Base-by-base conservation (phyloP, 2,329 filamentous ascomycete species). In the Alternaria angustiovoidea region DNA sequence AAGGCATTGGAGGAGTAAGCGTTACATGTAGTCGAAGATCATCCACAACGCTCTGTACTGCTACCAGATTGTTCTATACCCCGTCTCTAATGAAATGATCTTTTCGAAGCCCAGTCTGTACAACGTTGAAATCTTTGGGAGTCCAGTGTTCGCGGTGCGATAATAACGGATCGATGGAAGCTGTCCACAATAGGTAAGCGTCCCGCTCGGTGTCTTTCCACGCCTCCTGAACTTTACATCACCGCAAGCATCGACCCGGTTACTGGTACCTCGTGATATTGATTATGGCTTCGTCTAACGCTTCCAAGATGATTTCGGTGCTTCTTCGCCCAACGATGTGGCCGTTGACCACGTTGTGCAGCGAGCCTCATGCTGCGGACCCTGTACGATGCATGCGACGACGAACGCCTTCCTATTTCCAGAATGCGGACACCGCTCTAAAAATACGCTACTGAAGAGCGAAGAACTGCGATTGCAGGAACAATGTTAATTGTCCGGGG, bases 401-500 rank as follows among this genome's bases (percentile, higher is more conserved):
- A 28, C 43, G 8, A 56, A 48, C 56, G 57, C 66, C 64, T 60
- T 66, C 57, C 64, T 53, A 44, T 62, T 63, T 61, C 61, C 65
- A 63, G 57, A 39, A n/a, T 30, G 7, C 49, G 18, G 7, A 54
- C 22, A 39, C 20, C 52, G 53, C 51, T 52, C 47, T 43, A 51
- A 57, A 42, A 59, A 36, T 43, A 54, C 60, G 55, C 54, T 55
- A 60, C 48, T 49, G 8, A 28, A 14, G 16, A 38, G 46, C 32
- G 38, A 54, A 62, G 47, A 57, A 34, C 34, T 62, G 62, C 64
- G 54, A 71, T 71, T 71, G 67, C 64, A 70, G 68, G 68, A 69
- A 67, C 61, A 71, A 65, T 70, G 51, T 52, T 56, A 34, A 18
- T 51, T 4, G 42, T 57, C 61, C 58, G 63, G 65, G 62, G 59